Percentiles rank a stretch among this genome's conserved stretches.
phyloP scores from a whole-genome alignment of 2,329 filamentous ascomycete genomes.

The Fusarium tupiense region DNA sequence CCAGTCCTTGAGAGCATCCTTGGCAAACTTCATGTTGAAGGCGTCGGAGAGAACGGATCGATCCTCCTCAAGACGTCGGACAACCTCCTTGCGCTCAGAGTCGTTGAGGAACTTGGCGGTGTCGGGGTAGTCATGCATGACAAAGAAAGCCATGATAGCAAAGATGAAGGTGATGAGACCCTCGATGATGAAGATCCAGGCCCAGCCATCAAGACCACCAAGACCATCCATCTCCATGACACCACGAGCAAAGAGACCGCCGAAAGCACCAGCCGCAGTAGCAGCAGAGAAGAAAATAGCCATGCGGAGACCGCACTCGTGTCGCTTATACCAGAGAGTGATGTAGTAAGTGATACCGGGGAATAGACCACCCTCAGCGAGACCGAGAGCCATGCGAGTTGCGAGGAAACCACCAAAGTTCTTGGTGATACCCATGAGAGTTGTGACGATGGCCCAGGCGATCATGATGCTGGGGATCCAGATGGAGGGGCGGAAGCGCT shows the following conservation, averaged over 20 bases:
- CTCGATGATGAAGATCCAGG: slow-evolving; percentile 83
- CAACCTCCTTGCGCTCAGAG: slow-evolving; percentile 55
- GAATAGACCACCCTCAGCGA: slow-evolving; percentile 67
- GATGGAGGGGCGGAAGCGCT: slow-evolving; percentile 60
- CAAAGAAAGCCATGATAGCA: slow-evolving; percentile 57
- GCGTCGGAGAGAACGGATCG: slow-evolving; percentile 63
- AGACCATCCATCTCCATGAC: slow-evolving; percentile 67
- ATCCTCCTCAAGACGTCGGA: slow-evolving; percentile 55
- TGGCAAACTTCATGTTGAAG: slow-evolving; percentile 64
- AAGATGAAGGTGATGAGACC: slow-evolving; percentile 60
- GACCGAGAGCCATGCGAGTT: slow-evolving; percentile 57
- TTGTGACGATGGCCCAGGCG: slow-evolving; percentile 59
- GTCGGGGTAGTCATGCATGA: slow-evolving; percentile 68
- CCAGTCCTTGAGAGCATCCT: slow-evolving; percentile 68
- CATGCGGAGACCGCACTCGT: slow-evolving; percentile 70
- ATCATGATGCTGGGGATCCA: slow-evolving; percentile 65
- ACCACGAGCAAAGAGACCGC: slow-evolving; percentile 68
- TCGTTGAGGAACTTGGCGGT: slow-evolving; percentile 59
- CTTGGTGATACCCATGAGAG: slow-evolving; percentile 62
- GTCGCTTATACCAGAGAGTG: slow-evolving; percentile 67
- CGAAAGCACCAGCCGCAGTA: slow-evolving; percentile 69
- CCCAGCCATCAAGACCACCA: slow-evolving; percentile 69
- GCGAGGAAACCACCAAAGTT: slow-evolving; percentile 61
- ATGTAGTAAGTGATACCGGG: slow-evolving; percentile 71
- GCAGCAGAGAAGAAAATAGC: slow-evolving; percentile 68